Evolutionary conservation across 2,329 filamentous ascomycete species (phyloP).

Genomic region (Malbranchea cinnamomea): DNA sequence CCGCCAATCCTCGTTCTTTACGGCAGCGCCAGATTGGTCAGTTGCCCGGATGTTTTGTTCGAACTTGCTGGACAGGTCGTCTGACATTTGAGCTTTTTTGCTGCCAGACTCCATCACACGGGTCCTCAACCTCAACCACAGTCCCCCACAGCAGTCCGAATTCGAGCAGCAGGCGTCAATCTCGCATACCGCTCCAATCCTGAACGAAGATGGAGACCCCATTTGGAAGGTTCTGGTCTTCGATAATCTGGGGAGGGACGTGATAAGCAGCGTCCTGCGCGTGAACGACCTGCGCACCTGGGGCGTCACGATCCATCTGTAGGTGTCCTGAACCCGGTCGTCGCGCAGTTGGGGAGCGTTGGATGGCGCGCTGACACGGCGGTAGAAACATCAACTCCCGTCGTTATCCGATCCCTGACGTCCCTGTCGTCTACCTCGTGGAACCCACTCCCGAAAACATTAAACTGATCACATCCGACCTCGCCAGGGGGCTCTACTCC

Average conservation of each 20-base stretch:
- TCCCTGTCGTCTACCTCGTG: constrained; percentile 90
- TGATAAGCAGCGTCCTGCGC: constrained; percentile 88
- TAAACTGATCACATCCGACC: constrained; percentile 66
- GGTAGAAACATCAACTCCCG: constrained; percentile 62
- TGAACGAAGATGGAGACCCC: constrained; percentile 76
- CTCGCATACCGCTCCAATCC: constrained; percentile 58
- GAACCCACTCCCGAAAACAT: constrained; percentile 75
- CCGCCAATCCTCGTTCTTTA: constrained; percentile 41
- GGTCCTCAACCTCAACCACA: constrained; percentile 86
- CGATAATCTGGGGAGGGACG: constrained; percentile 78
- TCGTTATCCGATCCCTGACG: constrained; percentile 85
- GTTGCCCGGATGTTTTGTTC: constrained; percentile 13
- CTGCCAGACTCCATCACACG: too few species aligned
- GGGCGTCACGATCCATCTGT: constrained; percentile 97
- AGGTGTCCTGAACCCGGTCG: constrained; percentile 19
- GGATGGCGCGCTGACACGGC: neutral
- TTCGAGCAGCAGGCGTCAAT: constrained; percentile 44
- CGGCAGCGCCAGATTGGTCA: constrained; percentile 59
- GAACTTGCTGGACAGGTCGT: neutral
- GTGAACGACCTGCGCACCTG: constrained; percentile 85
- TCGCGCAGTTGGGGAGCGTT: neutral
- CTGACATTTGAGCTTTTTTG: too few species aligned
- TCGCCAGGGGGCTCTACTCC: constrained; percentile 75
- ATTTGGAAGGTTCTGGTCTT: constrained; percentile 98
- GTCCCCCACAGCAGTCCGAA: constrained; percentile 37